phyloP scores from a whole-genome alignment of 1,139 yeast genomes.

The Nakaseomyces kungkrabaensis region DNA sequence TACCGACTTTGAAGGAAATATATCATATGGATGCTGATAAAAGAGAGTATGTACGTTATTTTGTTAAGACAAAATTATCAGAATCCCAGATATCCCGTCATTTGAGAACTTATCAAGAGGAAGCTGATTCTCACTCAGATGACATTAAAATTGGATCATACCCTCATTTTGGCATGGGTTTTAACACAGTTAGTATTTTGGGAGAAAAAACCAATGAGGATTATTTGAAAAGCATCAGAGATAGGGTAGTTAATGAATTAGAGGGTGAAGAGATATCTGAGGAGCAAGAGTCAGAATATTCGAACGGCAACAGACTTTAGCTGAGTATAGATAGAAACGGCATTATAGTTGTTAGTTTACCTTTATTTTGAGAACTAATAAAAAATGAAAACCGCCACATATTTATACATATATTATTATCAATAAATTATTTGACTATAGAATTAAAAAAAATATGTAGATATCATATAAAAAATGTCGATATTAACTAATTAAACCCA shows the following conservation, averaged over 20 bases:
- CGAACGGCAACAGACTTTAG: constrained; percentile 11
- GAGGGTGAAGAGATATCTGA: constrained; percentile 47
- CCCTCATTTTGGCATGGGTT: constrained; percentile 58
- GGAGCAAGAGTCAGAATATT: constrained; percentile 41
- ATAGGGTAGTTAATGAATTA: constrained; percentile 37
- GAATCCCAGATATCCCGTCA: constrained; percentile 67
- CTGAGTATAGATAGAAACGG: too few relatives aligned
- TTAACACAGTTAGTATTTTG: constrained; percentile 62
- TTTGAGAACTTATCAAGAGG: constrained; percentile 42
- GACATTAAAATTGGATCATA: constrained; percentile 69
- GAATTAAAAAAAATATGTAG: background rate
- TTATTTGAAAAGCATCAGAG: constrained; percentile 38
- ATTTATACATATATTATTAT: background rate
- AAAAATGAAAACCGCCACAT: too few relatives aligned
- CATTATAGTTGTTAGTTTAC: too few relatives aligned
- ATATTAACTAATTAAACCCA: background rate
- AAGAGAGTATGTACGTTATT: constrained; percentile 38
- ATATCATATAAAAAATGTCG: background rate
- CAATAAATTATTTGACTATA: background rate
- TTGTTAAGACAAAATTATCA: constrained; percentile 48
- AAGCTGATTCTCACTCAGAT: constrained; percentile 32
- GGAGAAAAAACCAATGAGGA: constrained; percentile 39
- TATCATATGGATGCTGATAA: constrained; percentile 18
- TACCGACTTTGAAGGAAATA: constrained; percentile 23
- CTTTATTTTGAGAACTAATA: too few relatives aligned